Evolutionary conservation across 2,329 filamentous ascomycete species (phyloP).

Genomic region (Bipolaris sorokiniana): DNA sequence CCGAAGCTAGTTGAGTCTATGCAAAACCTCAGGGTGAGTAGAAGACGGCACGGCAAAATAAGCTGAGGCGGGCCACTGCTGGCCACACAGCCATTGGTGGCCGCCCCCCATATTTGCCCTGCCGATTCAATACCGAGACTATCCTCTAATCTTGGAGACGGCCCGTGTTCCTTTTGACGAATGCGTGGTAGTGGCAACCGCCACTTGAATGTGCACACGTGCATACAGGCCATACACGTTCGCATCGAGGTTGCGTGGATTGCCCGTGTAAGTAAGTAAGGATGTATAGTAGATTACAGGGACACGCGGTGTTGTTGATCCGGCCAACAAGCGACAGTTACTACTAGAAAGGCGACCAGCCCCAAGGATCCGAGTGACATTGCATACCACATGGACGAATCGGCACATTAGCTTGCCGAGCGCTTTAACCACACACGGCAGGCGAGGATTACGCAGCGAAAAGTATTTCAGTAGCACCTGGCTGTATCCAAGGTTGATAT

Average conservation of each 20-base stretch:
- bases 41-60: slow-evolving; percentile 2
- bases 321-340: too few relatives aligned
- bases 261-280: not conserved
- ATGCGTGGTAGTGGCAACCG: not conserved
- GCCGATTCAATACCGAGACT: not conserved
- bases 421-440: not conserved
- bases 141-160: not conserved
- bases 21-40: not conserved
- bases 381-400: too few relatives aligned
- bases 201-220: too few relatives aligned
- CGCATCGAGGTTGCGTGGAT: not conserved
- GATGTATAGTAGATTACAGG: too few relatives aligned
- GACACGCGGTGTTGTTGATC: too few relatives aligned
- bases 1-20: slow-evolving; percentile 5
- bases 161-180: not conserved
- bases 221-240: too few relatives aligned
- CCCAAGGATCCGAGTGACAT: too few relatives aligned
- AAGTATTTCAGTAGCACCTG: too few relatives aligned
- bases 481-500: too few relatives aligned
- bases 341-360: too few relatives aligned
- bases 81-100: not conserved
- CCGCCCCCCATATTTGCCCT: not conserved
- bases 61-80: not conserved
- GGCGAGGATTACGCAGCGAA: too few relatives aligned
- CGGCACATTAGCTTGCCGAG: too few relatives aligned